phyloP scores from a whole-genome alignment of 192 early-diverging fungal species.

The Coemansia sp. region DNA sequence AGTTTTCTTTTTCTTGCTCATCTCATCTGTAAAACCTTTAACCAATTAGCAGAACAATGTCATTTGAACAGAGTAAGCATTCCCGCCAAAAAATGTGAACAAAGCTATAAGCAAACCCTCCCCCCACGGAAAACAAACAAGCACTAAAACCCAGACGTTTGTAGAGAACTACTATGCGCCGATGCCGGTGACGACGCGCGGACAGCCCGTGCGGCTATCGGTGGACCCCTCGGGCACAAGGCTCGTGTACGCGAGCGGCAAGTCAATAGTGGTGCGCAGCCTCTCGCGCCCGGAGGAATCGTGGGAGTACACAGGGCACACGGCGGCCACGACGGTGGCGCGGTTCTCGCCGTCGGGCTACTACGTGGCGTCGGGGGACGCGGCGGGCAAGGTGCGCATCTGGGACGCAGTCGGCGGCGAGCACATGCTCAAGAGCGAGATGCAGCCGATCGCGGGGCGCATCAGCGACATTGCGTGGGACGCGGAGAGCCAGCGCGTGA shows the following conservation, averaged over 20 bases:
- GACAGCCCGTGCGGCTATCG: slow-evolving; percentile 77
- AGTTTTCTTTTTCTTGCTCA: too few species aligned
- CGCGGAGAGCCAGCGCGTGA: slow-evolving; percentile 90
- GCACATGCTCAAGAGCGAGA: slow-evolving; percentile 85
- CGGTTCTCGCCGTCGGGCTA: slow-evolving; percentile 88
- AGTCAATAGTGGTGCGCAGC: slow-evolving; percentile 81
- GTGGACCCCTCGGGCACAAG: slow-evolving; percentile 78
- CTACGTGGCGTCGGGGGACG: slow-evolving; percentile 96
- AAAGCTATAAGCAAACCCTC: too few species aligned
- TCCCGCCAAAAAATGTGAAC: too few species aligned
- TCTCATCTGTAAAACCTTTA: too few species aligned
- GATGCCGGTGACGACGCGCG: slow-evolving; percentile 74
- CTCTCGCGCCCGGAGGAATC: slow-evolving; percentile 48
- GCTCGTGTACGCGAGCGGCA: slow-evolving; percentile 89
- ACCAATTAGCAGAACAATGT: slow-evolving; percentile 23
- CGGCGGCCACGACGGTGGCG: slow-evolving; percentile 75
- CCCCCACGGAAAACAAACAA: not conserved
- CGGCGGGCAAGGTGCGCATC: slow-evolving; percentile 82
- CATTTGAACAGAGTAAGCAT: slow-evolving; percentile 42
- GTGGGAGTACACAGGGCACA: slow-evolving; percentile 82
- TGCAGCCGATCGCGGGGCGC: slow-evolving; percentile 67
- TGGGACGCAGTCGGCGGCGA: slow-evolving; percentile 86
- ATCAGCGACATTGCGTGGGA: slow-evolving; percentile 95
- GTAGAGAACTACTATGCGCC: slow-evolving; percentile 61
- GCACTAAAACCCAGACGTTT: not conserved